A percentile compares a stretch with the other conserved stretches of the same genome.
Conservation (phyloP, 352 stramenopile genomes). For the Phytophthora pisi region DNA sequence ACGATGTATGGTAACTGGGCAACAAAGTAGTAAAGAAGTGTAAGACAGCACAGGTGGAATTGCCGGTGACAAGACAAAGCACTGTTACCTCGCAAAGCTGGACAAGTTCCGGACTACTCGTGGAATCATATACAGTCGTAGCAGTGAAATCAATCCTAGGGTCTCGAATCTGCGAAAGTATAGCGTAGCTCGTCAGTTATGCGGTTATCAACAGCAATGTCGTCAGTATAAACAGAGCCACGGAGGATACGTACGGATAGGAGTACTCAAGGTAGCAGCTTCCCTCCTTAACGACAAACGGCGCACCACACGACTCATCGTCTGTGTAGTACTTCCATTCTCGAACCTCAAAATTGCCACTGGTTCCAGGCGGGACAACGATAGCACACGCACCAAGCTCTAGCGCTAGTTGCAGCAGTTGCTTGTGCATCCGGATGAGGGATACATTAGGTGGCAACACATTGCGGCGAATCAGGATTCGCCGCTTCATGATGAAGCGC, state of each 20-base stretch:
- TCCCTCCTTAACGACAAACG: conserved; percentile 36
- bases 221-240: not conserved
- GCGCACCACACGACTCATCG: conserved; percentile 36
- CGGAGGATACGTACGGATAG: conserved; percentile 55
- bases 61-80: conserved; percentile 1
- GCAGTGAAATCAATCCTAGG: conserved; percentile 64
- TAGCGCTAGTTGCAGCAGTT: conserved; percentile 44
- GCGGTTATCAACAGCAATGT: not conserved
- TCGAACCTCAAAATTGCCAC: conserved; percentile 54
- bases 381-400: conserved; percentile 62
- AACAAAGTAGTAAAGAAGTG: not conserved
- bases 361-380: conserved; percentile 58
- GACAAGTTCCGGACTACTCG: conserved; percentile 79
- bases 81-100: conserved; percentile 67
- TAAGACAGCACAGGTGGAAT: not conserved
- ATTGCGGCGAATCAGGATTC: conserved; percentile 71
- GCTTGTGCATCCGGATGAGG: conserved; percentile 54
- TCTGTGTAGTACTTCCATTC: conserved; percentile 77
- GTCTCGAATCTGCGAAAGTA: conserved; percentile 56
- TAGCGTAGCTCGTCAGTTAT: conserved; percentile 3
- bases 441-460: conserved; percentile 57
- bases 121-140: conserved; percentile 81
- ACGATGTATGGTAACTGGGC: conserved; percentile 74
- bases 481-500: conserved; percentile 59
- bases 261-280: conserved; percentile 75